Evolutionary conservation across 225 moss, liverwort and hornwort species (phyloP).

Genomic region (Thuidium tamariscinum): DNA sequence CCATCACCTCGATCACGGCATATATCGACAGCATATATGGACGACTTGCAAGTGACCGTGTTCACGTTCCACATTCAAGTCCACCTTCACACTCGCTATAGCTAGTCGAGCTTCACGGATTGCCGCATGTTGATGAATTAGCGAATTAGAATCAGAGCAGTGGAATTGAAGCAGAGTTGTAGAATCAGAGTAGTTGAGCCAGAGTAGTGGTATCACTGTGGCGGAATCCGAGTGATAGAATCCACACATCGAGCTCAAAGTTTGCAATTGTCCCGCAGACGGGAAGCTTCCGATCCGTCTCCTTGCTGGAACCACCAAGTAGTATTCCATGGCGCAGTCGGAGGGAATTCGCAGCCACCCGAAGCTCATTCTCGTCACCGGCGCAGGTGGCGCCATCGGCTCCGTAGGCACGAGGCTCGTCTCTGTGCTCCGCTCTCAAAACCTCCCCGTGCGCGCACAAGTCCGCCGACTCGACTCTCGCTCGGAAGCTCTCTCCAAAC

Average conservation of each 20-base stretch:
- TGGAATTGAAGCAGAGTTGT: neutral
- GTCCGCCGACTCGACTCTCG: slow-evolving; percentile 9
- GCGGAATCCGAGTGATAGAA: neutral
- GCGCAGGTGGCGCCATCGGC: slow-evolving; percentile 13
- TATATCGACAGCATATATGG: neutral
- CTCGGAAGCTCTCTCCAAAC: neutral
- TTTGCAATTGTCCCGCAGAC: neutral
- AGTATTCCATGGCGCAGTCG: neutral
- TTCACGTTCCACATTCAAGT: neutral
- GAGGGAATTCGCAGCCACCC: neutral
- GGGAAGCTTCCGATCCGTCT: neutral
- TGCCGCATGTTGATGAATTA: neutral
- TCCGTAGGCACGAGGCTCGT: slow-evolving; percentile 3
- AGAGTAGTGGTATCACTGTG: too few species aligned
- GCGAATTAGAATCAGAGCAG: neutral
- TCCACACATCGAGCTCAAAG: neutral
- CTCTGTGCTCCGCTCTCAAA: neutral
- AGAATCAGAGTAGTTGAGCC: neutral
- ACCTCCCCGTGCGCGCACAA: slow-evolving; percentile 6
- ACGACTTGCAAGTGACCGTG: neutral
- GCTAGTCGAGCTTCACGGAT: too few species aligned
- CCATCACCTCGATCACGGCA: neutral
- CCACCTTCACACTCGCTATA: neutral
- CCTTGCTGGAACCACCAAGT: neutral
- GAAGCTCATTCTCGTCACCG: slow-evolving; percentile 17